Percentiles rank a stretch among this genome's conserved stretches.
Evolutionary conservation across 345 rosid genomes (phyloP).

Genomic region (Citrus inodora): DNA sequence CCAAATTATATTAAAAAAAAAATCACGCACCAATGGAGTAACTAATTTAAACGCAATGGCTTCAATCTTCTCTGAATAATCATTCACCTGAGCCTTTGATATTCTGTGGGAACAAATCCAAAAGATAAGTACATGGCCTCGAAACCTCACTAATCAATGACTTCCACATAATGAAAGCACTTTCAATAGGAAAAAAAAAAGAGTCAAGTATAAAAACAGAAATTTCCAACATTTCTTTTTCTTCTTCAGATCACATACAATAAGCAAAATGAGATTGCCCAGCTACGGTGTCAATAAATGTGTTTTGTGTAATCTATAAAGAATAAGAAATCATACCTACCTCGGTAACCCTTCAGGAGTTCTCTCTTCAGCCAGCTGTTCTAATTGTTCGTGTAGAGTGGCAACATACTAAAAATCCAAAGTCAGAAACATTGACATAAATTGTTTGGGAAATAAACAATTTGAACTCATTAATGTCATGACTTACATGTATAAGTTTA

Average conservation of each 20-base stretch:
- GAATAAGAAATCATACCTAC: constrained; percentile 24
- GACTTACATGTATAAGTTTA: constrained; percentile 68
- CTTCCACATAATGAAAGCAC: background rate
- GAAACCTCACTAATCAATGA: background rate
- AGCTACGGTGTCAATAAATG: background rate
- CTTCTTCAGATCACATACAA: background rate
- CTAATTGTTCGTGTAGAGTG: constrained; percentile 73
- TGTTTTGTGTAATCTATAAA: background rate
- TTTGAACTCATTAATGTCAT: background rate
- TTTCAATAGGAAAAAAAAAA: background rate
- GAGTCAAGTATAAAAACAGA: background rate
- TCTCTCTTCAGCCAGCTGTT: constrained; percentile 65
- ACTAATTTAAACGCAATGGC: constrained; percentile 59
- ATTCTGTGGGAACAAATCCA: constrained; percentile 38
- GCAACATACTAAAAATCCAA: constrained; percentile 62
- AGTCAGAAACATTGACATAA: background rate
- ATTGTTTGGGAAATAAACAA: background rate
- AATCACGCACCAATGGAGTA: constrained; percentile 40
- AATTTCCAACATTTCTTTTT: background rate
- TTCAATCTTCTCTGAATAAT: constrained; percentile 77
- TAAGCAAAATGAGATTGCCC: background rate
- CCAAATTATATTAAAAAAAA: background rate
- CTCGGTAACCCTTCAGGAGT: constrained; percentile 73
- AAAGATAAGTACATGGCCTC: background rate
- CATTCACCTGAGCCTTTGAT: constrained; percentile 71